Base-by-base conservation (phyloP, 495 filamentous ascomycete genomes). In the Podospora tetraspora region DNA sequence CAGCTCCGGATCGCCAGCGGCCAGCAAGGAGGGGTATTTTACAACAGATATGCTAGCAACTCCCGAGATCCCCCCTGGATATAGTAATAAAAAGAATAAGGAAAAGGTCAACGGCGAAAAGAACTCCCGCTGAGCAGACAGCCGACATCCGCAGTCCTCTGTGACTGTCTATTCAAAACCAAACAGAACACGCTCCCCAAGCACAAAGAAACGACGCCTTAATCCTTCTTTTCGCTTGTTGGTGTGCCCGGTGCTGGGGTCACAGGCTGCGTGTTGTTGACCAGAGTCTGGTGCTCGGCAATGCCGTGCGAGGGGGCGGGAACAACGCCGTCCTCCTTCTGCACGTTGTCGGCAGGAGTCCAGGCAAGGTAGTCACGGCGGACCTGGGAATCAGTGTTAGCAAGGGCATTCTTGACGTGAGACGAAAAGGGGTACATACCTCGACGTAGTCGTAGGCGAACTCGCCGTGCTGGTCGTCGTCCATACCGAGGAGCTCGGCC, bases 401-500 rank as follows among this genome's bases (percentile, higher is more conserved):
- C 19, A 52, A 6, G 6, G 6, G 16, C 4, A 25, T 52, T n/a
- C 7, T 52, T 7, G 43, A 52, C 52, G 25, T 24, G 3, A 59
- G 29, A 19, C 21, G 34, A 12, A 65, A 32, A 0, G 34, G 25
- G 19, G 37, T 22, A 71, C 73, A 56, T 74, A 78, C 76, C 84
- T 99, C 95, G 72, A 99, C 95, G 78, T 99, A 99, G 80, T 99
- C 65, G 25, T 66, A 66, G 58, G 65, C 65, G 76, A 99, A 99
- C 79, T 99, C 95, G 75, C 95, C 95, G 37, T 97, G 90, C 77
- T 99, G 95, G 81, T 99, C 95, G 77, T 98, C 96, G 73, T 99
- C 95, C 94, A 98, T 97, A 66, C 95, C 95, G 63, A 98, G 87
- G 22, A 99, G 86, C 79, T 99, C 95, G n/a, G 96, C 95, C 81